Evolutionary conservation across 208 protist species (phyloP).

Genomic region (Histomonas meleagridis): DNA sequence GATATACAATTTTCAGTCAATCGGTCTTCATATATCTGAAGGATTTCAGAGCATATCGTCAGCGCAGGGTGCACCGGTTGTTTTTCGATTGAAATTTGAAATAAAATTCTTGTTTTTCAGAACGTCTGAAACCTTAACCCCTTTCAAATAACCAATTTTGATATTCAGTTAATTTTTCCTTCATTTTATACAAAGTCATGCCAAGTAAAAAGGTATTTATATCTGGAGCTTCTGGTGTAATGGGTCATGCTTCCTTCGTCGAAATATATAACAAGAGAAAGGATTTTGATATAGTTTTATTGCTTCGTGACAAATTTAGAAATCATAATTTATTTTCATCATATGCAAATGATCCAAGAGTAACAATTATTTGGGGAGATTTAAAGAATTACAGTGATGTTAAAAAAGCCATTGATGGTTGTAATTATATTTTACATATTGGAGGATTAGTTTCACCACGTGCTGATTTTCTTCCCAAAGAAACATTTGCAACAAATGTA

Average conservation of each 20-base stretch:
- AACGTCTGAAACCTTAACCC: no score
- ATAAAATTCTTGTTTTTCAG: no score
- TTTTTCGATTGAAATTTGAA: no score
- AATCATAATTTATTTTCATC: neutral
- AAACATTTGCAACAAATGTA: neutral
- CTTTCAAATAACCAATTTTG: no score
- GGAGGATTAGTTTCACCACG: constrained; percentile 1
- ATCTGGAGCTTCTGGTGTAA: neutral
- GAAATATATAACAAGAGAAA: neutral
- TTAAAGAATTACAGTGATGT: neutral
- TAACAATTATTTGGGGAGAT: neutral
- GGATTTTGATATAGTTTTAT: no score
- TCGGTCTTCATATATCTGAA: no score
- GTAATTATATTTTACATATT: constrained; percentile 18
- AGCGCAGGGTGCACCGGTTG: no score
- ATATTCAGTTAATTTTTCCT: no score
- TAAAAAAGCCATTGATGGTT: neutral
- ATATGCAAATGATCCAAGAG: neutral
- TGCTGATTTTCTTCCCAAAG: neutral
- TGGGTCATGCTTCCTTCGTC: neutral
- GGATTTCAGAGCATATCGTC: no score
- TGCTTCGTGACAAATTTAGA: neutral
- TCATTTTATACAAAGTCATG: no score
- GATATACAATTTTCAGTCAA: no score
- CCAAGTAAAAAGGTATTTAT: neutral